Base-by-base conservation (phyloP, 306 rosid species). In the Prunus mongolica region DNA sequence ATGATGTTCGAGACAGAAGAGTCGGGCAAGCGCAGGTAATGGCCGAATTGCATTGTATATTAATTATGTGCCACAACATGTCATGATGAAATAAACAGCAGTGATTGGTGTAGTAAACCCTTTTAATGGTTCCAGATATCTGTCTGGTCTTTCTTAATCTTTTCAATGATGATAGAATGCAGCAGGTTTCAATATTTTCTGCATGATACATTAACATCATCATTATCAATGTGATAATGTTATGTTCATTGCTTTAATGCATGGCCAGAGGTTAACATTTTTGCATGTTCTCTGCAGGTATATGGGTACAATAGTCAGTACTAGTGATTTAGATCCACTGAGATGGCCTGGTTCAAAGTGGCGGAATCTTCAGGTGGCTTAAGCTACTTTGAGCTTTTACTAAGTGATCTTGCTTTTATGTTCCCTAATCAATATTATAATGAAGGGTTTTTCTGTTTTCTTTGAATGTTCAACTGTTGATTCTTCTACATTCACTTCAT, bases 1-100 rank as follows among this genome's bases (percentile, higher is more conserved):
- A 96, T 96, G 99, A 93, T 96, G 99, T 96, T 96, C 83, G 99
- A 96, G 89, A 96, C 99, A 12, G 99, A 96, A 76, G 99, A 96
- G 82, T 96, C 99, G 4, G 82, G 98, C 54, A 96, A 96, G 85
- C 96, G 98, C 80, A 90, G 99, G 99, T 96, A 89, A 78, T 76
- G 15, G 47, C 44, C 8, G 5, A 38, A 38, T 38, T 38, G 8
- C 44, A 7, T 38, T 38, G 20, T 47, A 46, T 3, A 52, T 52
- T 52, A 13, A 47, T 10, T 47, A 47, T 11, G 12, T 13, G 15
- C 52, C 57, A 18, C 57, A 52, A 52, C 57, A 13, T 56, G 73
- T 82, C 56, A 63, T 63, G 19, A 76, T 20, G 46, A 60, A 76
- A 62, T 27, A 25, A 60, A 16, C 56, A 13, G 56, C 56, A 51